Conservation (phyloP, 2,329 filamentous ascomycete species). For the Neofusicoccum laricinum region DNA sequence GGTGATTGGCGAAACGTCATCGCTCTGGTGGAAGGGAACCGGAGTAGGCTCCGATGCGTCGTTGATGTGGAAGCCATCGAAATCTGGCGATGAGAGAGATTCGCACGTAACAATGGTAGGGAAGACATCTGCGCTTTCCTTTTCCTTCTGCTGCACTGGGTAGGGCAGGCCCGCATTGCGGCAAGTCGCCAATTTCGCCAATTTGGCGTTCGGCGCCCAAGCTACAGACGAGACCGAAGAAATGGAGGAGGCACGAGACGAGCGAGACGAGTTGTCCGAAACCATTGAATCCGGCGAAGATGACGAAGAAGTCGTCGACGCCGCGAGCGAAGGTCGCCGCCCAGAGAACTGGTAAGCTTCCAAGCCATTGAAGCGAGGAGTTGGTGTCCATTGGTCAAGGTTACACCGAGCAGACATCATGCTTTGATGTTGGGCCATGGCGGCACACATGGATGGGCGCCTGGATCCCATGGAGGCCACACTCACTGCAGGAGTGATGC, state of each 20-base stretch:
- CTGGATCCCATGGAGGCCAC: constrained; percentile 46
- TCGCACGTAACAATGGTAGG: constrained; percentile 26
- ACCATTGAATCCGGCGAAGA: constrained; percentile 64
- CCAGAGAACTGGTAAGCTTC: constrained; percentile 48
- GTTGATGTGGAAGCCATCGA: constrained; percentile 52
- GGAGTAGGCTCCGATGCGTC: constrained; percentile 31
- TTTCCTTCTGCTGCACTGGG: constrained; percentile 36
- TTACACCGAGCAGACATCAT: constrained; percentile 55
- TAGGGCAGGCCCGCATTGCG: constrained; percentile 47
- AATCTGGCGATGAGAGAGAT: constrained; percentile 37
- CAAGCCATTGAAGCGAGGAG: constrained; percentile 34
- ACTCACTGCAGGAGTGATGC: constrained; percentile 62
- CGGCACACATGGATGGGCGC: constrained; percentile 57
- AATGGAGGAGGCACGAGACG: constrained; percentile 55
- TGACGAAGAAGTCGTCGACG: constrained; percentile 51
- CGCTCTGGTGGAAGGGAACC: constrained; percentile 13
- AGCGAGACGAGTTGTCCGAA: constrained; percentile 55
- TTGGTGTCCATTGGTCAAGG: constrained; percentile 48
- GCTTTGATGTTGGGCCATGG: constrained; percentile 57
- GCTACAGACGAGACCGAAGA: constrained; percentile 50
- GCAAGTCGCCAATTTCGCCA: constrained; percentile 53
- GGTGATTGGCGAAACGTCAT: constrained; percentile 1
- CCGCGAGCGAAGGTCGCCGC: constrained; percentile 47
- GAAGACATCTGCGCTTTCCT: constrained; percentile 32
- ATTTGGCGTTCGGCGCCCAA: constrained; percentile 51